A percentile compares a stretch with the other conserved stretches of the same genome.
Conservation (phyloP, 2,329 filamentous ascomycete species). For the Knufia fluminis region DNA sequence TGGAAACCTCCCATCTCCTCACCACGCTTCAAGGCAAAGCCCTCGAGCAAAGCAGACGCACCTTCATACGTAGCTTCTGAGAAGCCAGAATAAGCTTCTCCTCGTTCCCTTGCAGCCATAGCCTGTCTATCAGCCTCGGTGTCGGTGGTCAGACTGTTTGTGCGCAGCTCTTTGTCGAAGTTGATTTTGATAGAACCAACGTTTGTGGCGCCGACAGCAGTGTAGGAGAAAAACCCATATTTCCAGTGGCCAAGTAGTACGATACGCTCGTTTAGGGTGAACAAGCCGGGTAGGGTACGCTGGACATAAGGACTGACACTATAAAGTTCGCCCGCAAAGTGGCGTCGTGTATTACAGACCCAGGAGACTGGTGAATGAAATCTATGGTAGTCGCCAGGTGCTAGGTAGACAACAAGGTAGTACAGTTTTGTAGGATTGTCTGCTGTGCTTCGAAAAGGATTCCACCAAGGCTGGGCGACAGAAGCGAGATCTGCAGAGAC, state of each 20-base stretch:
- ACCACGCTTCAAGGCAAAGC: conserved; percentile 73
- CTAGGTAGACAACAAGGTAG: conserved; percentile 91
- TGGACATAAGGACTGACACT: conserved; percentile 93
- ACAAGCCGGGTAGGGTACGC: conserved; percentile 81
- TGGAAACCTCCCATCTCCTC: conserved; percentile 99
- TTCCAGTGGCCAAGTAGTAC: conserved; percentile 90
- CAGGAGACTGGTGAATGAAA: conserved; percentile 94
- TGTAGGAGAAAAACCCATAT: conserved; percentile 95
- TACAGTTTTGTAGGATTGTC: conserved; percentile 59
- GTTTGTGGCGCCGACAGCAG: conserved; percentile 92
- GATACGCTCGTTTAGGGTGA: conserved; percentile 93
- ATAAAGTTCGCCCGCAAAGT: conserved; percentile 94
- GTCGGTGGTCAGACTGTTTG: conserved; percentile 85
- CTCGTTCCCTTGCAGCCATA: conserved; percentile 63
- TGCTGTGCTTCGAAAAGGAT: conserved; percentile 50
- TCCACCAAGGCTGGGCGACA: conserved; percentile 65
- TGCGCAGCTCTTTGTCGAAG: conserved; percentile 87
- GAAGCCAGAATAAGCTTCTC: conserved; percentile 82
- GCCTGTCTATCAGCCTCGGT: conserved; percentile 83
- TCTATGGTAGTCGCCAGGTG: conserved; percentile 94
- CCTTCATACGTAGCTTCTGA: conserved; percentile 79
- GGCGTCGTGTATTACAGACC: conserved; percentile 89
- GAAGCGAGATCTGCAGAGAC: conserved; percentile 75
- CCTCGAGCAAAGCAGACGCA: conserved; percentile 67
- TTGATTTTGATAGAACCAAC: conserved; percentile 95